Evolutionary conservation across 148 eudicot species (phyloP), one percentile per base, ranked within the genome.

Genomic region (Arctostaphylos glauca): DNA sequence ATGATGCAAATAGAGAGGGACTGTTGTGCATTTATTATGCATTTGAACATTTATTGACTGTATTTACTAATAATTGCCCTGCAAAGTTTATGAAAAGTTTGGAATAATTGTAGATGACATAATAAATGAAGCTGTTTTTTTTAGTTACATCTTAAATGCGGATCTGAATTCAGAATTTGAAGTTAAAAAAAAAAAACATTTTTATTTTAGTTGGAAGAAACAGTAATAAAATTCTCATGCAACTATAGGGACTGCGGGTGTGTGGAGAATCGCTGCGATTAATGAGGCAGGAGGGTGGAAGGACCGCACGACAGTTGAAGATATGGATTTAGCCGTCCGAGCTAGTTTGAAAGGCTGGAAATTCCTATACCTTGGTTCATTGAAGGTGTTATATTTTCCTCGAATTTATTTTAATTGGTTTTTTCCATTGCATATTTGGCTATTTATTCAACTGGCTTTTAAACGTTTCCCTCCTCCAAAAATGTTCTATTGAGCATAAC

Each of bases 261-360:
- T 94, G 9, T 94, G 97, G 97, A 88, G 97, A 64, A 91, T 92
- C 48, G 48, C 89, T 10, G 94, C 97, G 43, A 83, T 94, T 14
- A 92, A 92, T 58, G 97, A 94, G 83, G 95, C 97, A 0, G 97
- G 97, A 68, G 97, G 95, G 16, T 94, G 97, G 97, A 89, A 91
- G 60, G 95, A 92, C 66, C 67, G 97, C 55, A 94, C 97, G 1
- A 94, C 97, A 0, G 97, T 92, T 4, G 97, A 94, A 81, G 97
- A 94, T 85, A 92, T 94, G 97, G 97, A 94, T 78, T 86, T 94
- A 41, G 95, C 97, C 25, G 95, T 94, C 44, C 89, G 97, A 47
- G 97, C 95, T 58, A 88, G 91, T 70, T 94, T 94, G 67, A 92
- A 92, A 88, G 97, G 95, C 71, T 94, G 97, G 95, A 94, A 92